phyloP scores from a whole-genome alignment of 495 filamentous ascomycete species.

The Rusavskia elegans region DNA sequence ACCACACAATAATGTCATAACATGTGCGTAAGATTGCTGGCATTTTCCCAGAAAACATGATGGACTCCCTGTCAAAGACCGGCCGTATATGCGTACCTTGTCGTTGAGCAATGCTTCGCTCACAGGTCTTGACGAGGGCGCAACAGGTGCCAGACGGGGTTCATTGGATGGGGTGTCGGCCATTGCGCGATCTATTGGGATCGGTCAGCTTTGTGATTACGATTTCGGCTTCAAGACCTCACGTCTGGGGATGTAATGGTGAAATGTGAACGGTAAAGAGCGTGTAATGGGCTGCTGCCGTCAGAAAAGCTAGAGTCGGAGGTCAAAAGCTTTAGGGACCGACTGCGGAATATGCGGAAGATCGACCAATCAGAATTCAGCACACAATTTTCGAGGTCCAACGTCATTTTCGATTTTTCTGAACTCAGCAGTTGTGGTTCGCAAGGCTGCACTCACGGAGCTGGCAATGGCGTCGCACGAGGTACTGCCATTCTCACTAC shows the following conservation, averaged over 20 bases:
- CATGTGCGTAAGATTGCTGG: too few relatives aligned
- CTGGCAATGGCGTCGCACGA: not conserved
- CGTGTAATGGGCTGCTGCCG: not conserved
- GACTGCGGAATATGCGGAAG: not conserved
- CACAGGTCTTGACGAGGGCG: conserved; percentile 54
- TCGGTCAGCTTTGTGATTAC: not conserved
- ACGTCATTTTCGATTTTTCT: not conserved
- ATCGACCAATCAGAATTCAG: not conserved
- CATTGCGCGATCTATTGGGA: conserved; percentile 24
- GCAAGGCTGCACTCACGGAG: not conserved
- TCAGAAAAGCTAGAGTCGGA: not conserved
- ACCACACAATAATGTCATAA: too few relatives aligned
- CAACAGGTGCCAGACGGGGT: conserved; percentile 27
- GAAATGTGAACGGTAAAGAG: too few relatives aligned
- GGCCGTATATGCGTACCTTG: conserved; percentile 45
- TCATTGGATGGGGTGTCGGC: conserved; percentile 36
- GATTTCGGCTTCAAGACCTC: not conserved
- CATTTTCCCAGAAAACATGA: too few relatives aligned
- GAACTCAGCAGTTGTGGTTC: not conserved
- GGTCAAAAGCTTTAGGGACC: not conserved
- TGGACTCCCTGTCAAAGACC: not conserved
- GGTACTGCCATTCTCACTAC: not conserved
- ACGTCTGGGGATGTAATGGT: not conserved
- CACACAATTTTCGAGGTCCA: not conserved
- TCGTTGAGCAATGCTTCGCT: conserved; percentile 91